Conservation (phyloP, 2,329 filamentous ascomycete genomes). For the Scleromitrula shiraiana region DNA sequence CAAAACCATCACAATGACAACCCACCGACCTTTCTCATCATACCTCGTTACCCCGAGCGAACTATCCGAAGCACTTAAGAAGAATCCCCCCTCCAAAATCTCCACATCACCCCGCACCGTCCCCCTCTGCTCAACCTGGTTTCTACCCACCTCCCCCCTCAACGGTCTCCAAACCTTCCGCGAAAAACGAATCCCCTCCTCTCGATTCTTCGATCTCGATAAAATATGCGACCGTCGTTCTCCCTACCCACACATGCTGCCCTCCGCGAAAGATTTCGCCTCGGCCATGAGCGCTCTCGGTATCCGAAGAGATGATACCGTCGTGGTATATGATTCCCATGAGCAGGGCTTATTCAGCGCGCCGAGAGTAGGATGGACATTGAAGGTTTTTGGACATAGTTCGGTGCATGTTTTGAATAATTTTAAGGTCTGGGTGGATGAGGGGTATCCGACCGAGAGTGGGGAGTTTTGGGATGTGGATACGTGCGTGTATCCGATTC, state of each 20-base stretch:
- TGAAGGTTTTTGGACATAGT: conserved; percentile 81
- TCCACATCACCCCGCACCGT: conserved; percentile 77
- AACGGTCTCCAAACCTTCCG: conserved; percentile 75
- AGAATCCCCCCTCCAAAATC: conserved; percentile 71
- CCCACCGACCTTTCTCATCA: conserved; percentile 26
- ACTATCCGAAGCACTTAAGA: conserved; percentile 71
- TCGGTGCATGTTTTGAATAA: conserved; percentile 91
- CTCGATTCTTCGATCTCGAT: conserved; percentile 95
- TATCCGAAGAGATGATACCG: conserved; percentile 75
- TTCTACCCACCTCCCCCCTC: conserved; percentile 84
- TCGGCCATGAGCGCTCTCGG: conserved; percentile 83
- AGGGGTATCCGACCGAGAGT: conserved; percentile 75
- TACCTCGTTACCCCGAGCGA: conserved; percentile 84
- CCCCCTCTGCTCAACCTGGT: conserved; percentile 90
- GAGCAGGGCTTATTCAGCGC: conserved; percentile 93
- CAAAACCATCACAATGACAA: conserved; percentile 1
- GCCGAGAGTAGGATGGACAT: conserved; percentile 87
- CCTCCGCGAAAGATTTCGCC: conserved; percentile 70
- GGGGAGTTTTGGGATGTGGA: conserved; percentile 63
- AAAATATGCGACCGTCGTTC: conserved; percentile 80
- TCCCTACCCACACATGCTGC: conserved; percentile 95
- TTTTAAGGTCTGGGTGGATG: conserved; percentile 85
- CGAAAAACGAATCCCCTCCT: conserved; percentile 75
- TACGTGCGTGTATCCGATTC: conserved; percentile 57
- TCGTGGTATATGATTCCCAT: conserved; percentile 90